Evolutionary conservation across 192 early-diverging fungal species (phyloP).

Genomic region (Gaertneriomyces semiglobifer): DNA sequence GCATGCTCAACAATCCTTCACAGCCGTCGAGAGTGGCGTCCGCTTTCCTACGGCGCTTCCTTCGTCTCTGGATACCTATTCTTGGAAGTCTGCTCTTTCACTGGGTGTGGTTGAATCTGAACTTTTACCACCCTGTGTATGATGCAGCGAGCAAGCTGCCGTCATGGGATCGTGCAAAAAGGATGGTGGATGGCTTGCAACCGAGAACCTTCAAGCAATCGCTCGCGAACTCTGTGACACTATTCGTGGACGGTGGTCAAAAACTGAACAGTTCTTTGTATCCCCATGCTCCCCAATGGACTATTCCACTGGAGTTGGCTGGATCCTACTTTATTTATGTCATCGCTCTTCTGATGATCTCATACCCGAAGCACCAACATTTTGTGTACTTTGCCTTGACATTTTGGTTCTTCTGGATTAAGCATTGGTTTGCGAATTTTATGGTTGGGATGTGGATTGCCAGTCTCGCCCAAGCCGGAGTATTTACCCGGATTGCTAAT

Average conservation of each 20-base stretch:
- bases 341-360: constrained; percentile 4
- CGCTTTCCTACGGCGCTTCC: constrained; percentile 15
- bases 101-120: background rate
- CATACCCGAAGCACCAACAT: constrained; percentile 7
- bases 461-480: constrained; percentile 8
- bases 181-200: background rate
- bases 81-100: constrained; percentile 11
- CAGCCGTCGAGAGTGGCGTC: background rate
- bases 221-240: too few species aligned
- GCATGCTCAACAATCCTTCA: background rate
- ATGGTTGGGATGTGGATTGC: constrained; percentile 10
- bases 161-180: background rate
- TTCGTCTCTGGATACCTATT: constrained; percentile 12
- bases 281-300: constrained; percentile 9
- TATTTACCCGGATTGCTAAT: background rate
- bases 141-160: background rate
- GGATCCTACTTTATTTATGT: constrained; percentile 22
- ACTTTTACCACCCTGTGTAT: constrained; percentile 2
- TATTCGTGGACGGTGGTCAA: background rate
- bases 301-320: constrained; percentile 4
- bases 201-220: too few species aligned
- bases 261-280: background rate
- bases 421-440: constrained; percentile 8
- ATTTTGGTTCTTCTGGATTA: constrained; percentile 19
- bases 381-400: constrained; percentile 3